These are phyloP conservation scores for Candida tropicalis DNA, from an alignment of 1,139 yeast species.

Conservation along the genomic window DNA sequence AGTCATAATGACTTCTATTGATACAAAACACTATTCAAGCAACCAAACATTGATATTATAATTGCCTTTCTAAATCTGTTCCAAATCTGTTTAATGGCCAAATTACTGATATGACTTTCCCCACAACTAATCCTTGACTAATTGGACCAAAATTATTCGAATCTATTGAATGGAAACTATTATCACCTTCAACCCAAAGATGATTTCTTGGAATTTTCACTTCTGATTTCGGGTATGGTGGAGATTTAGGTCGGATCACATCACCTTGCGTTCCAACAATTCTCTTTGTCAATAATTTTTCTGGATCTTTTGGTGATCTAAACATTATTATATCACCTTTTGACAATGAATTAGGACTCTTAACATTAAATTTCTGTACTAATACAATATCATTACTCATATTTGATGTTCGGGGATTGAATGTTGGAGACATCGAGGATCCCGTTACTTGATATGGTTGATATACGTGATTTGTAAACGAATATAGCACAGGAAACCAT, in stretches of 20 bases:
- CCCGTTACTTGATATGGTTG: constrained; percentile 83
- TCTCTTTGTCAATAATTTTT: constrained; percentile 71
- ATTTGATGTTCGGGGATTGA: constrained; percentile 64
- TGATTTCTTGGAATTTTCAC: constrained; percentile 77
- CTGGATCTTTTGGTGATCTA: constrained; percentile 79
- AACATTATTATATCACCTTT: constrained; percentile 78
- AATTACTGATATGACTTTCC: constrained; percentile 64
- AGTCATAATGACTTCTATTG: neutral
- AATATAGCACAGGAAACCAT: constrained; percentile 82
- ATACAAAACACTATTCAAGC: too few species aligned
- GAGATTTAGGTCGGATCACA: constrained; percentile 54
- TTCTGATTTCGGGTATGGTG: constrained; percentile 63
- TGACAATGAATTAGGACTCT: constrained; percentile 44
- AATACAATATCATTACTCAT: constrained; percentile 67
- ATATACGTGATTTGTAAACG: constrained; percentile 69
- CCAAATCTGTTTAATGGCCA: constrained; percentile 71
- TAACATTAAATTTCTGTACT: constrained; percentile 64
- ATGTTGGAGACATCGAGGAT: constrained; percentile 84
- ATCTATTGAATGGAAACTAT: constrained; percentile 77
- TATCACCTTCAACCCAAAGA: constrained; percentile 95
- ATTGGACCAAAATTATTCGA: constrained; percentile 86
- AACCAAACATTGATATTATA: too few species aligned
- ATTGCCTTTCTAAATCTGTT: constrained; percentile 22
- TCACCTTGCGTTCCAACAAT: constrained; percentile 79
- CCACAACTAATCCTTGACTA: constrained; percentile 74